phyloP scores from a whole-genome alignment of 2,329 filamentous ascomycete species.

The Microcyclospora tardicrescens region DNA sequence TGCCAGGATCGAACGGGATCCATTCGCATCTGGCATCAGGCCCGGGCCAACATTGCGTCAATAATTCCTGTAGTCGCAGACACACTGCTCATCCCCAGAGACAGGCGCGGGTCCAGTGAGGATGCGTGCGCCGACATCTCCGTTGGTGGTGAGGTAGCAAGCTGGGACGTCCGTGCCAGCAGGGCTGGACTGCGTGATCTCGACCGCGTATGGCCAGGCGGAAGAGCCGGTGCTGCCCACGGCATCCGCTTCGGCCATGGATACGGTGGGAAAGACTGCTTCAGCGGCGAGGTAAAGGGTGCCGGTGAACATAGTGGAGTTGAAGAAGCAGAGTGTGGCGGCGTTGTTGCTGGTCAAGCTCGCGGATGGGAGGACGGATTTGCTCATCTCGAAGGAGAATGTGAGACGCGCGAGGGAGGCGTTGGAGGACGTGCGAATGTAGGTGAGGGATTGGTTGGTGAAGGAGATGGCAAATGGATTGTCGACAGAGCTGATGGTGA shows the following conservation, averaged over 20 bases:
- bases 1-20: too few relatives aligned
- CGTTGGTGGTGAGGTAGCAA: constrained; percentile 36
- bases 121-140: constrained; percentile 24
- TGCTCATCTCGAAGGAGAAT: constrained; percentile 43
- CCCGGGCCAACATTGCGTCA: constrained; percentile 4
- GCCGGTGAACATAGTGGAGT: constrained; percentile 42
- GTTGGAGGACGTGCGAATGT: constrained; percentile 35
- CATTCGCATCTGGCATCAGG: too few relatives aligned
- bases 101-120: constrained; percentile 23
- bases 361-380: constrained; percentile 38
- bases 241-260: constrained; percentile 4
- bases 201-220: constrained; percentile 47
- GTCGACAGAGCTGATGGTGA: constrained; percentile 36
- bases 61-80: constrained; percentile 35
- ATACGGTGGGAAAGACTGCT: constrained; percentile 7
- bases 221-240: constrained; percentile 20
- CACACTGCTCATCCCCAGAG: constrained; percentile 26
- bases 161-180: constrained; percentile 39
- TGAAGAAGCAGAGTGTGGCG: constrained; percentile 45
- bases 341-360: constrained; percentile 32
- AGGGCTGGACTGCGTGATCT: constrained; percentile 40
- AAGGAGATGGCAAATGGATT: constrained; percentile 48
- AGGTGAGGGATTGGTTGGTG: constrained; percentile 36
- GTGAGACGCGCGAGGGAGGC: constrained; percentile 40
- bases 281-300: constrained; percentile 38